phyloP scores from a whole-genome alignment of 1,139 yeast species.

The Candida sp. region DNA sequence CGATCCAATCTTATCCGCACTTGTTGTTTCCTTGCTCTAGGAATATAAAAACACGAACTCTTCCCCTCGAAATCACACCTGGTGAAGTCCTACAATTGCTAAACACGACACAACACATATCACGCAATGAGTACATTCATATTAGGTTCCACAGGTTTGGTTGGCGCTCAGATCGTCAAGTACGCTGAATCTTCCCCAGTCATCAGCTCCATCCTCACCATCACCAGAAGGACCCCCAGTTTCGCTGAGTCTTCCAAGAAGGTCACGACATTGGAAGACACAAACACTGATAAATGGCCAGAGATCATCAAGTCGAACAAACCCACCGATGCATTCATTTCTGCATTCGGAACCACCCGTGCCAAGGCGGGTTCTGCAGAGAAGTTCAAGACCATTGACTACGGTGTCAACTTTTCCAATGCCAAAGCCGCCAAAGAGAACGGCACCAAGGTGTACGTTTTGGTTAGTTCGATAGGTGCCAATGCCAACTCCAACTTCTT shows the following conservation, averaged over 20 bases:
- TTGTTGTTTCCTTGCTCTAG: too few relatives aligned
- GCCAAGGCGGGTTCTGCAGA: constrained; percentile 72
- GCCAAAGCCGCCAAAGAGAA: constrained; percentile 73
- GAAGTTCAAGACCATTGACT: constrained; percentile 68
- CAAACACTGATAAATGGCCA: constrained; percentile 48
- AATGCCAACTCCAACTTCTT: constrained; percentile 53
- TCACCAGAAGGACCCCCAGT: constrained; percentile 45
- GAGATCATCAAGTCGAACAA: constrained; percentile 20
- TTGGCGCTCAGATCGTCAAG: constrained; percentile 53
- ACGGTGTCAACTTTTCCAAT: constrained; percentile 64
- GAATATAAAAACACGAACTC: too few relatives aligned
- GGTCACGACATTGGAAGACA: constrained; percentile 11
- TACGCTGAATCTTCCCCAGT: constrained; percentile 32
- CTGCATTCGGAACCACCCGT: constrained; percentile 79
- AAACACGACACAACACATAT: not conserved
- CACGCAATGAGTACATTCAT: constrained; percentile 29
- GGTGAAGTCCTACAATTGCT: too few relatives aligned
- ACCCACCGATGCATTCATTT: constrained; percentile 41
- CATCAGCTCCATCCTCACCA: constrained; percentile 40
- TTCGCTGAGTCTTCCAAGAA: constrained; percentile 13
- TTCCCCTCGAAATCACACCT: too few relatives aligned
- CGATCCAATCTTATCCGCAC: too few relatives aligned
- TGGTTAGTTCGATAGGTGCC: constrained; percentile 69
- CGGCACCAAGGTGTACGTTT: constrained; percentile 66
- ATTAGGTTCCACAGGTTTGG: constrained; percentile 69